Percentiles rank a stretch among this genome's conserved stretches.
Evolutionary conservation across 2,329 filamentous ascomycete species (phyloP).

Genomic region (Dendryphion nanum): DNA sequence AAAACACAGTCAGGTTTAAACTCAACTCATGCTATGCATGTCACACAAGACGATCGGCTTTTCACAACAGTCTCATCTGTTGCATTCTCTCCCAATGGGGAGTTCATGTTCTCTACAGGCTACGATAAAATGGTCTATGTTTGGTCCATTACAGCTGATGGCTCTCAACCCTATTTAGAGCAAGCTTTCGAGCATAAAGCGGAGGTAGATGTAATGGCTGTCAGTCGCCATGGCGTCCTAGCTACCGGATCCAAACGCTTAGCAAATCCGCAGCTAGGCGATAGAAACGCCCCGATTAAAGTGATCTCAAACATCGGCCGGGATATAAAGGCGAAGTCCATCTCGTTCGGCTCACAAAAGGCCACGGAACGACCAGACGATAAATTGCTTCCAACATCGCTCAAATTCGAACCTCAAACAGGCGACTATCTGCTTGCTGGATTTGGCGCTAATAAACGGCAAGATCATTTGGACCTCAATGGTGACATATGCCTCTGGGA

Average conservation of each 20-base stretch:
- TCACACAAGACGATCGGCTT: conserved; percentile 51
- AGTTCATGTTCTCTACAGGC: conserved; percentile 53
- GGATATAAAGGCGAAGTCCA: conserved; percentile 11
- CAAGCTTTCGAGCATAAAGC: conserved; percentile 44
- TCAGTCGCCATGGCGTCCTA: conserved; percentile 40
- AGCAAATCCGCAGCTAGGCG: conserved; percentile 15
- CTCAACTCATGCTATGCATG: conserved; percentile 45
- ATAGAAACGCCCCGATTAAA: conserved; percentile 33
- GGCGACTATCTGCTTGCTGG: conserved; percentile 53
- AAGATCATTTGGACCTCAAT: conserved; percentile 36
- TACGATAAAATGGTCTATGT: conserved; percentile 52
- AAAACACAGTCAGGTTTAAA: conserved; percentile 41
- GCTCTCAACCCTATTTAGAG: conserved; percentile 17
- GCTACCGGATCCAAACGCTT: conserved; percentile 50
- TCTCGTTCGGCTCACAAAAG: conserved; percentile 24
- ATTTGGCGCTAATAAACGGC: conserved; percentile 45
- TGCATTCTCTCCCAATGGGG: conserved; percentile 49
- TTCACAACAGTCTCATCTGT: conserved; percentile 58
- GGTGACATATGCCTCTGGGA: conserved; percentile 59
- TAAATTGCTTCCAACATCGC: conserved; percentile 28
- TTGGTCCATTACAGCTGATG: conserved; percentile 36
- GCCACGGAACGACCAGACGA: conserved; percentile 25
- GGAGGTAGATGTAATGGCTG: conserved; percentile 52
- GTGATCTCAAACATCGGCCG: conserved; percentile 21
- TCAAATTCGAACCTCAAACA: conserved; percentile 30